phyloP scores from a whole-genome alignment of 1,284 basidiomycete genomes.

The Fomitopsis schrenkii region DNA sequence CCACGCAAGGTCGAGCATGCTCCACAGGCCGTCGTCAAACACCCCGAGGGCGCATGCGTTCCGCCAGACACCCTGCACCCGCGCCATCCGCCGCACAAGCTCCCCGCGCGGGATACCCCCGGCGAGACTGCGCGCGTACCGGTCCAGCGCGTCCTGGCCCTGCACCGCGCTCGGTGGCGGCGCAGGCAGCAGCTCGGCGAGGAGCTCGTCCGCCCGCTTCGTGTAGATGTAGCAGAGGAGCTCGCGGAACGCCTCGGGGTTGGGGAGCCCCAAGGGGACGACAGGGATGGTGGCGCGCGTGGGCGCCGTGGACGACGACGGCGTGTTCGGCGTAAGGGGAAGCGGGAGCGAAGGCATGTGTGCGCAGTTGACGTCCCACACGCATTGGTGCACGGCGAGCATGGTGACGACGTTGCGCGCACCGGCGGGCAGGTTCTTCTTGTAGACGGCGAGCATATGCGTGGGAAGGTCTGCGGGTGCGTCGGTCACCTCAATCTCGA shows the following conservation, averaged over 20 bases:
- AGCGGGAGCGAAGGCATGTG: conserved; percentile 36
- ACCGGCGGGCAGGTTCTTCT: conserved; percentile 17
- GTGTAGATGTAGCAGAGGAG: conserved; percentile 61
- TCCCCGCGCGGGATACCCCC: conserved; percentile 24
- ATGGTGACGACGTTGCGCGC: conserved; percentile 38
- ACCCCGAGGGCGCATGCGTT: conserved; percentile 60
- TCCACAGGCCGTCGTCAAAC: conserved; percentile 53
- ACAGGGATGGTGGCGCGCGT: conserved; percentile 47
- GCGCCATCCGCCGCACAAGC: conserved; percentile 37
- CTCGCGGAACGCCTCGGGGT: conserved; percentile 55
- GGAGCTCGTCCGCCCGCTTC: conserved; percentile 45
- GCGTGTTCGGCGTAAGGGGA: conserved; percentile 12
- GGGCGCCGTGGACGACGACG: conserved; percentile 32
- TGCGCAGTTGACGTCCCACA: conserved; percentile 49
- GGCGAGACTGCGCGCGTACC: conserved; percentile 28
- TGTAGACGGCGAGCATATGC: conserved; percentile 50
- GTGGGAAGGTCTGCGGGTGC: conserved; percentile 40
- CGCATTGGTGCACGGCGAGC: conserved; percentile 49
- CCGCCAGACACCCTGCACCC: conserved; percentile 55
- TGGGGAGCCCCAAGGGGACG: conserved; percentile 59
- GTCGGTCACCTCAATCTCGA: conserved; percentile 22
- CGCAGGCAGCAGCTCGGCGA: conserved; percentile 47
- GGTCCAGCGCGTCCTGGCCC: conserved; percentile 12
- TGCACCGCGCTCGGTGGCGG: conserved; percentile 27
- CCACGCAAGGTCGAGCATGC: conserved; percentile 55